These are phyloP conservation scores for Coprinopsis strossmayeri DNA, from an alignment of 768 basidiomycete genomes.

Conservation along the genomic window DNA sequence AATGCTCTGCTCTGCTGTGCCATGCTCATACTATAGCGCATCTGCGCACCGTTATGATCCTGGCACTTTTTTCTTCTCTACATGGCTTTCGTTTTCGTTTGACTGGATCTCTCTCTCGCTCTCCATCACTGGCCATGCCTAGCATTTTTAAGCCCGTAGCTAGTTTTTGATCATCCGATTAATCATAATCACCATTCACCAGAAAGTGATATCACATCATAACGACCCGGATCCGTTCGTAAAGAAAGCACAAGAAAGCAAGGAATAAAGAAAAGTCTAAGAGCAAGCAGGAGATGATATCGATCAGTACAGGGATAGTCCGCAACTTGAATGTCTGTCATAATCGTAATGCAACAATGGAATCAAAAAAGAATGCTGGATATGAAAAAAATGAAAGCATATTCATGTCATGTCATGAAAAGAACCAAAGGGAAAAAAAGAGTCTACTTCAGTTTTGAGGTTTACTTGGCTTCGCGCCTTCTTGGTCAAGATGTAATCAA, in stretches of 20 bases:
- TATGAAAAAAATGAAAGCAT: neutral
- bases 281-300: neutral
- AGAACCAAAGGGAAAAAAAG: neutral
- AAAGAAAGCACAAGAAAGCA: neutral
- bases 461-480: too few relatives aligned
- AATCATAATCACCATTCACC: constrained; percentile 1
- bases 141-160: too few relatives aligned
- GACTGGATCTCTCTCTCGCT: too few relatives aligned
- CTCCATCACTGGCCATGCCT: too few relatives aligned
- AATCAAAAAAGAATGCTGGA: neutral
- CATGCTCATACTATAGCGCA: too few relatives aligned
- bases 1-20: too few relatives aligned
- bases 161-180: neutral
- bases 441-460: neutral
- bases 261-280: neutral
- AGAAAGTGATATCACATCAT: neutral
- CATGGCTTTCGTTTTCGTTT: neutral
- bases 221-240: too few relatives aligned
- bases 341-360: neutral
- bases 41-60: too few relatives aligned
- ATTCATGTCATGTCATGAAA: neutral
- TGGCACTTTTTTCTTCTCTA: neutral
- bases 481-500: too few relatives aligned
- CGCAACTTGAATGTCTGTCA: neutral
- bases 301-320: neutral